Conservation (phyloP, 192 early-diverging fungal genomes). For the Gryganskiella cystojenkinii region DNA sequence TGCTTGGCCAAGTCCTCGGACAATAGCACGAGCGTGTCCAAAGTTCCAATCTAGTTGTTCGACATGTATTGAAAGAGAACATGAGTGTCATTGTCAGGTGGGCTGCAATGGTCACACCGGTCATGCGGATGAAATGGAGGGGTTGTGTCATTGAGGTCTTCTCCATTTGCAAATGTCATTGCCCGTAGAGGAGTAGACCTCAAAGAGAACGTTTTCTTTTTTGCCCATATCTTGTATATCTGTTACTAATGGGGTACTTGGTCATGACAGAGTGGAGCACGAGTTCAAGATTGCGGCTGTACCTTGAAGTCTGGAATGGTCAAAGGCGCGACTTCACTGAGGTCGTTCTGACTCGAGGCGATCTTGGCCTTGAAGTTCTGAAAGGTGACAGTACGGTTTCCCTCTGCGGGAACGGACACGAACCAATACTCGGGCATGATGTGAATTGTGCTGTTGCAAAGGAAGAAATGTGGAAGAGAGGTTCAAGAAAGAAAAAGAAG, state of each 20-base stretch:
- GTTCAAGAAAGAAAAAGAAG: not conserved
- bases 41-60: conserved; percentile 84
- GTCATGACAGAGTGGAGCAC: too few relatives aligned
- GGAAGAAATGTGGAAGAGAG: not conserved
- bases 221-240: too few relatives aligned
- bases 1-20: conserved; percentile 95
- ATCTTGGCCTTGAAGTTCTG: conserved; percentile 82
- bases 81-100: not conserved
- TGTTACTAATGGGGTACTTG: too few relatives aligned
- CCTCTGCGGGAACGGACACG: conserved; percentile 81
- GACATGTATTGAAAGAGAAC: not conserved
- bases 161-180: too few relatives aligned
- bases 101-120: not conserved
- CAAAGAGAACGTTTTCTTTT: too few relatives aligned
- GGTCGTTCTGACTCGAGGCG: conserved; percentile 64
- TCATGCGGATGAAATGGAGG: too few relatives aligned
- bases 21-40: conserved; percentile 92
- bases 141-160: too few relatives aligned
- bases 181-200: too few relatives aligned
- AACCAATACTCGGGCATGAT: conserved; percentile 54
- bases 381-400: conserved; percentile 74
- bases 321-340: conserved; percentile 88
- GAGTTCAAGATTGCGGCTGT: too few relatives aligned
- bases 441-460: not conserved
- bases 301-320: conserved; percentile 94